Conservation (phyloP, 305 asterid species). For the Rubia peregrina region DNA sequence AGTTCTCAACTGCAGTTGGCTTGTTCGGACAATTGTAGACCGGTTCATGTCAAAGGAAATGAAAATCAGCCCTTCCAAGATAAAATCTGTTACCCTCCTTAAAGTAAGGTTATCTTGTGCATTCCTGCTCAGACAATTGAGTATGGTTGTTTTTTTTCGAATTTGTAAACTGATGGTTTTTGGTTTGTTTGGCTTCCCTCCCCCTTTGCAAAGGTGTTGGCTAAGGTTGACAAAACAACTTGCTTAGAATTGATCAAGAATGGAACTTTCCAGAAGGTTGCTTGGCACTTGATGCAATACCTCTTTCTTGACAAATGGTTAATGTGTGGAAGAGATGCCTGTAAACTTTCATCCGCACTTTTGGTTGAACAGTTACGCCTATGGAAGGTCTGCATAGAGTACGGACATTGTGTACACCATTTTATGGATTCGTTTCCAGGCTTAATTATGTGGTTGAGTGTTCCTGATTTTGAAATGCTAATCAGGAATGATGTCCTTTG, state of each 20-base stretch:
- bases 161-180: conserved; percentile 4
- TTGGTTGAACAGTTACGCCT: conserved; percentile 84
- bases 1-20: conserved; percentile 53
- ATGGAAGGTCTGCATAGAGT: conserved; percentile 64
- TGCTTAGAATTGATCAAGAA: conserved; percentile 50
- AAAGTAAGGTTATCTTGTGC: conserved; percentile 39
- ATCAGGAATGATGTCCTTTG: conserved; percentile 38
- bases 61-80: conserved; percentile 57
- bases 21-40: conserved; percentile 64
- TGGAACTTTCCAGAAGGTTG: conserved; percentile 62
- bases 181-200: neutral
- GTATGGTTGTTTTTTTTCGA: no score
- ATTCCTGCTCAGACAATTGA: conserved; percentile 5
- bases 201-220: conserved; percentile 54
- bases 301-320: conserved; percentile 64
- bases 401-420: conserved; percentile 61
- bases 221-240: conserved; percentile 48
- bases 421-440: conserved; percentile 58
- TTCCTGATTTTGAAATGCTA: conserved; percentile 54
- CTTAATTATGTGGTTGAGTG: conserved; percentile 64
- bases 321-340: conserved; percentile 54
- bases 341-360: conserved; percentile 70
- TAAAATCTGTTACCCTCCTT: conserved; percentile 65
- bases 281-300: conserved; percentile 75
- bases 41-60: conserved; percentile 52